Conservation (phyloP, 805 yeast genomes). For the Candida odintsovae region DNA sequence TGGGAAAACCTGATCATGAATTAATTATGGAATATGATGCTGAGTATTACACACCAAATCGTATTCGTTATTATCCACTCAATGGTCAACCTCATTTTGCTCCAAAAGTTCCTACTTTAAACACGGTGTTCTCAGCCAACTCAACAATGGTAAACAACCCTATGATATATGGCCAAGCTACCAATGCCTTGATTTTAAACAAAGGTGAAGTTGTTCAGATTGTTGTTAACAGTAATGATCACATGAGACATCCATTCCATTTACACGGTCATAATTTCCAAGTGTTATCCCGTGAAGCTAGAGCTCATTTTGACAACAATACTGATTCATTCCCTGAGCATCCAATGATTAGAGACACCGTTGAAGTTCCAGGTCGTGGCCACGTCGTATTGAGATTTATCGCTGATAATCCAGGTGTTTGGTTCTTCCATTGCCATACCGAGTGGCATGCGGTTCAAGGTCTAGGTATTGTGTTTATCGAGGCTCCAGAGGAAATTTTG, state of each 20-base stretch:
- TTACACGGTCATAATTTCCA: slow-evolving; percentile 73
- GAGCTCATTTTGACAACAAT: slow-evolving; percentile 25
- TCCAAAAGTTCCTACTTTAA: slow-evolving; percentile 68
- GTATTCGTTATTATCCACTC: slow-evolving; percentile 65
- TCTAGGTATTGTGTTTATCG: slow-evolving; percentile 62
- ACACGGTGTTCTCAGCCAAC: slow-evolving; percentile 60
- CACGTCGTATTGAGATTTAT: slow-evolving; percentile 61
- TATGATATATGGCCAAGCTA: slow-evolving; percentile 64
- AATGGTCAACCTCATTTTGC: slow-evolving; percentile 56
- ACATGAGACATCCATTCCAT: slow-evolving; percentile 75
- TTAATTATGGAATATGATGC: slow-evolving; percentile 46
- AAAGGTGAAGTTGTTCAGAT: slow-evolving; percentile 64
- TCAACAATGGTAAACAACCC: slow-evolving; percentile 39
- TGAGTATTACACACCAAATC: slow-evolving; percentile 57
- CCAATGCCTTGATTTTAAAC: slow-evolving; percentile 56
- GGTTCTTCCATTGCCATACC: slow-evolving; percentile 92
- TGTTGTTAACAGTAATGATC: slow-evolving; percentile 71
- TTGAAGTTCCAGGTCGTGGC: slow-evolving; percentile 62
- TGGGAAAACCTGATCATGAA: slow-evolving; percentile 50
- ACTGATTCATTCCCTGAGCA: slow-evolving; percentile 36
- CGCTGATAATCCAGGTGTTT: slow-evolving; percentile 87
- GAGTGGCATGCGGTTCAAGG: slow-evolving; percentile 86
- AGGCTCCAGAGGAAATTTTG: slow-evolving; percentile 56
- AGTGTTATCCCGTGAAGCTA: slow-evolving; percentile 43
- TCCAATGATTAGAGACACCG: slow-evolving; percentile 68